phyloP scores from a whole-genome alignment of 2,329 filamentous ascomycete genomes.

The Pyrenophora teres region DNA sequence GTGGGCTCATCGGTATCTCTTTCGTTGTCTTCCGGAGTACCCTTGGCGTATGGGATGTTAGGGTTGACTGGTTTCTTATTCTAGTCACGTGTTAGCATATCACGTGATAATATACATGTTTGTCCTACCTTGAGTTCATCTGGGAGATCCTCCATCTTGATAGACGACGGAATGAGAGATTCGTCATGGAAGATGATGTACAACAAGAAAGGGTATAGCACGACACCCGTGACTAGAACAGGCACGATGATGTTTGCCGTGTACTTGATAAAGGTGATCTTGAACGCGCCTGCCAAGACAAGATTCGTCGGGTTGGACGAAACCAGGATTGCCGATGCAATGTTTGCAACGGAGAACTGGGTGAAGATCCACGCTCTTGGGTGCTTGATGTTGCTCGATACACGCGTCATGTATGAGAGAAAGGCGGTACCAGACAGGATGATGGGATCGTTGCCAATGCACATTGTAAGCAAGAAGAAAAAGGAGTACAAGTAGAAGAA shows the following conservation, averaged over 20 bases:
- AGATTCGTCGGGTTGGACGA: conserved; percentile 80
- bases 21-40: conserved; percentile 59
- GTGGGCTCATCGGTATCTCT: conserved; percentile 53
- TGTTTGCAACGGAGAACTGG: conserved; percentile 74
- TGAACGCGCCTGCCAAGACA: conserved; percentile 72
- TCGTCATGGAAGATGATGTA: conserved; percentile 71
- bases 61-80: conserved; percentile 68
- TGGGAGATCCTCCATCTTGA: conserved; percentile 70
- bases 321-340: conserved; percentile 75
- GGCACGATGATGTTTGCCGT: conserved; percentile 80
- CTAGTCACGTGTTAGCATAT: neutral
- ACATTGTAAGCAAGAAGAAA: conserved; percentile 69
- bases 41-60: conserved; percentile 69
- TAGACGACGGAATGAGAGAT: conserved; percentile 66
- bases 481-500: conserved; percentile 76
- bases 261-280: conserved; percentile 73
- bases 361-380: conserved; percentile 74
- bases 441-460: conserved; percentile 76
- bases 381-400: conserved; percentile 72
- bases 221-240: conserved; percentile 67
- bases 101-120: neutral
- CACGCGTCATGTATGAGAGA: conserved; percentile 75
- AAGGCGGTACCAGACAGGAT: conserved; percentile 76
- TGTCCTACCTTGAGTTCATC: conserved; percentile 54
- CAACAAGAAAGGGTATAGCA: conserved; percentile 71